phyloP scores from a whole-genome alignment of 805 yeast species.

The Candida orba region DNA sequence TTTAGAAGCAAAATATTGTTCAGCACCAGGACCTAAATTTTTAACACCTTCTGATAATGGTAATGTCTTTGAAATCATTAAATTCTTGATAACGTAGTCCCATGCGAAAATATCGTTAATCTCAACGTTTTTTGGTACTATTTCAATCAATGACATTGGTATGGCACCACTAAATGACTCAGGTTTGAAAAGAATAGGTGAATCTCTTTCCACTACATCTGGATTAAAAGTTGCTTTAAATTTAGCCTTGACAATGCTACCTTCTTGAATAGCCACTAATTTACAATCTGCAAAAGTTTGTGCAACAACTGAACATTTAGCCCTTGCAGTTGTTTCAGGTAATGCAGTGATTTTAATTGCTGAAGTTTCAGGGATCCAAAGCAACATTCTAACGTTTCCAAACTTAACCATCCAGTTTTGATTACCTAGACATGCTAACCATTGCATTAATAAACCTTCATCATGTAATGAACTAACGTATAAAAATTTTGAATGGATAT shows the following conservation, averaged over 20 bases:
- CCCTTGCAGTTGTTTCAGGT: conserved; percentile 43
- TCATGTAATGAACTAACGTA: conserved; percentile 55
- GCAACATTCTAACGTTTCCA: conserved; percentile 68
- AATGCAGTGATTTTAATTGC: conserved; percentile 57
- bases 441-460: conserved; percentile 68
- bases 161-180: conserved; percentile 23
- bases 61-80: conserved; percentile 42
- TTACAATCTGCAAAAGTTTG: conserved; percentile 56
- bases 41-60: conserved; percentile 40
- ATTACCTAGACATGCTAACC: conserved; percentile 60
- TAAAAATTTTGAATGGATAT: conserved; percentile 47
- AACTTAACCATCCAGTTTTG: conserved; percentile 68
- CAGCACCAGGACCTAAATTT: conserved; percentile 78
- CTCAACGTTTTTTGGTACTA: conserved; percentile 38
- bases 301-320: conserved; percentile 56
- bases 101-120: conserved; percentile 44
- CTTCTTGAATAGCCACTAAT: conserved; percentile 43
- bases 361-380: conserved; percentile 56
- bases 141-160: conserved; percentile 42
- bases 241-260: conserved; percentile 5
- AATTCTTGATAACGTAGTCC: conserved; percentile 59
- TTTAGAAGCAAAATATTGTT: conserved; percentile 37
- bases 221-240: conserved; percentile 14
- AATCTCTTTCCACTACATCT: conserved; percentile 13
- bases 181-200: conserved; percentile 27